A percentile compares a stretch with the other conserved stretches of the same genome.
phyloP scores from a whole-genome alignment of 2,329 filamentous ascomycete species.

The Emergomyces pasteurianus region DNA sequence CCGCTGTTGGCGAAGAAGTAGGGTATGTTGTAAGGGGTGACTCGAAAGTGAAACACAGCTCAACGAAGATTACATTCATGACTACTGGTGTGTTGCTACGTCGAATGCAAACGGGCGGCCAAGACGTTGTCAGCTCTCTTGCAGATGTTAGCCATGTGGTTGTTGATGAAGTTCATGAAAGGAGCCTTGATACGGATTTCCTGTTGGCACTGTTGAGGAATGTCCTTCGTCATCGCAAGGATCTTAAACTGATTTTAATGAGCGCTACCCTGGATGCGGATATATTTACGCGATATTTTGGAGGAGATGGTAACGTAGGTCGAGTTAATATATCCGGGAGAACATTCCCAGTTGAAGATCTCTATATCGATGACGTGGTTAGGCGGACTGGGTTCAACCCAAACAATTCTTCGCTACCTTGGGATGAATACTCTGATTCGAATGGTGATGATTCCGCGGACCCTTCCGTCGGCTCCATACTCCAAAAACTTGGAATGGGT shows the following conservation, averaged over 20 bases:
- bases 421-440: conserved; percentile 26
- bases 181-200: conserved; percentile 90
- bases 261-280: conserved; percentile 86
- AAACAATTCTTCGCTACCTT: conserved; percentile 18
- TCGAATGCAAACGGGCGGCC: conserved; percentile 76
- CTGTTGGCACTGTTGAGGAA: conserved; percentile 76
- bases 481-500: conserved; percentile 62
- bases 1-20: conserved; percentile 69
- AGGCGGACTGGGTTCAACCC: conserved; percentile 61
- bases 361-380: conserved; percentile 80
- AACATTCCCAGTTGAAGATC: conserved; percentile 81
- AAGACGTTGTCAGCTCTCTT: conserved; percentile 69
- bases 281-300: conserved; percentile 77
- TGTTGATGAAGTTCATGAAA: conserved; percentile 93
- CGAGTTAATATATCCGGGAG: conserved; percentile 76
- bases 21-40: conserved; percentile 89
- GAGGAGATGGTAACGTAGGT: conserved; percentile 56
- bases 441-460: conserved; percentile 33
- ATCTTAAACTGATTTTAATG: conserved; percentile 89
- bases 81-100: conserved; percentile 88
- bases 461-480: conserved; percentile 49
- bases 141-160: conserved; percentile 89
- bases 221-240: conserved; percentile 59
- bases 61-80: conserved; percentile 87
- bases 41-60: conserved; percentile 55